Base-by-base conservation (phyloP, 1,284 basidiomycete species). In the Sanghuangporus weigelae region DNA sequence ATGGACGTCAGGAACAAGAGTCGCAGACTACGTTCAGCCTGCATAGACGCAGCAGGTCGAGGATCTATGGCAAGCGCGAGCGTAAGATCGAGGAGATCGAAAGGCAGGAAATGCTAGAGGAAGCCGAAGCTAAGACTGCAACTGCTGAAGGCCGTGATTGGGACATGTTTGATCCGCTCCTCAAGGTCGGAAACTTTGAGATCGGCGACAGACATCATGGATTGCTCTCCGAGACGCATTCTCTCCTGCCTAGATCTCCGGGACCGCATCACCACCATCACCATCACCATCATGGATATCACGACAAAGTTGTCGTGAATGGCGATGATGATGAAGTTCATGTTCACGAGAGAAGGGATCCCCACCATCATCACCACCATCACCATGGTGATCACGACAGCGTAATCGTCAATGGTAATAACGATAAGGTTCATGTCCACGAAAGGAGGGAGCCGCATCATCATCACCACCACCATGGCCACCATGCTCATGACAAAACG, bases 241-340 rank as follows among this genome's bases (percentile, higher is more conserved):
- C 46, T 62, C 36, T 63, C 12, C 16, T 26, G 31, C 36, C 36
- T 21, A 50, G 39, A 26, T 48, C 44, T 40, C 44, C 44, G 7
- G 44, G 1, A 46, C 44, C 44, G n/a, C 44, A 46, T 46, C 50
- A 39, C 14, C 36, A 51, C 31, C 40, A 39, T 21, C 36, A 51
- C 31, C 40, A 61, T 23, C 62, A 68, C 42, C 64, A 71, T 35
- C 67, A 70, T 58, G 64, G 70, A 42, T 55, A 59, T 36, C 19
- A 65, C 59, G 63, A 67, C 49, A 65, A 69, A 35, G 59, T 73
- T 26, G 51, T 71, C 46, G 66, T 73, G 40, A 66, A 63, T 10
- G 73, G 73, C 23, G 64, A 70, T 56, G 19, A 69, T 59, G 70
- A 71, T 60, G 63, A 70, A 36, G 68, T 69, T 23, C 69, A 68